These are phyloP conservation scores for Ananas comosus DNA, from an alignment of 176 grass and related monocot species.

Conservation along the genomic window DNA sequence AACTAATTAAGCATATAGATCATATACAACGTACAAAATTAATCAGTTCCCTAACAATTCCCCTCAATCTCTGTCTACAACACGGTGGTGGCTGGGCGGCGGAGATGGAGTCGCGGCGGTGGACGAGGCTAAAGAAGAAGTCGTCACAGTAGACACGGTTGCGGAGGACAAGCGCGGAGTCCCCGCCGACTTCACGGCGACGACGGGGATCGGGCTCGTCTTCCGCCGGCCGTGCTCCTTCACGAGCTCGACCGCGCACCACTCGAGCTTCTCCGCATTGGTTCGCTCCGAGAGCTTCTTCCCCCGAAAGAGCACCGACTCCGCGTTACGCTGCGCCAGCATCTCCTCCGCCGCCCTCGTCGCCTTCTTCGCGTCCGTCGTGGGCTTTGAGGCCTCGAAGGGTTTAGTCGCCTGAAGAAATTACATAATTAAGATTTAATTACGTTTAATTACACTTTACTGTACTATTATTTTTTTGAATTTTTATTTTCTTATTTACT, in stretches of 20 bases:
- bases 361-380: neutral
- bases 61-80: neutral
- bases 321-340: conserved; percentile 66
- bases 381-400: neutral
- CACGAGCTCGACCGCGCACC: conserved; percentile 63
- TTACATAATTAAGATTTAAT: neutral
- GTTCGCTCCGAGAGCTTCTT: conserved; percentile 67
- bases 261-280: conserved; percentile 74
- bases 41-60: neutral
- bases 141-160: conserved; percentile 5
- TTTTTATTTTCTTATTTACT: no score
- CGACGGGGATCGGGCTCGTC: conserved; percentile 21
- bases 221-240: conserved; percentile 58
- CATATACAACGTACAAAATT: no score
- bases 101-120: neutral
- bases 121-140: neutral
- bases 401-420: no score
- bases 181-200: conserved; percentile 31
- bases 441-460: no score
- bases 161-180: conserved; percentile 27
- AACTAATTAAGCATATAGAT: no score
- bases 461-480: no score
- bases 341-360: conserved; percentile 39
- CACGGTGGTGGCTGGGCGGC: neutral
- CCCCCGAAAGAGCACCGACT: conserved; percentile 70